Evolutionary conservation across 2,329 filamentous ascomycete genomes (phyloP), one percentile per base, ranked within the genome.

Genomic region (Colletotrichum trifolii): DNA sequence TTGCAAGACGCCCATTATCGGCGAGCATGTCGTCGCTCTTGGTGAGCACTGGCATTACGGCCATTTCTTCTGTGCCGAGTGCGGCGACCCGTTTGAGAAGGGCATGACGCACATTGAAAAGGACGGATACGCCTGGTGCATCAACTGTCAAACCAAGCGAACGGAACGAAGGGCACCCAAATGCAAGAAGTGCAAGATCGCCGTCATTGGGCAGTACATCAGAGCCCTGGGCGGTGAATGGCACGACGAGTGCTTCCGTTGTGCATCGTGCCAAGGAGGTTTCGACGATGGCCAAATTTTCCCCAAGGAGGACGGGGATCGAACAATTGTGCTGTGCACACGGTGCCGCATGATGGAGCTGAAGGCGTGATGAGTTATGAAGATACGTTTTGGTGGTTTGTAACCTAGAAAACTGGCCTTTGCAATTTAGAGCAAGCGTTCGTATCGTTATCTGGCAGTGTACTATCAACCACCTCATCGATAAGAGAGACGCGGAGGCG

Each of bases 21-120:
- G 94, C 46, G 94, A 98, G 78, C 93, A 98, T 70, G 90, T 97
- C 38, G 90, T 97, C 12, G 96, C 96, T 1, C 93, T 97, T 61
- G 96, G 96, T 1, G 88, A 90, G n/a, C 94, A 97, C 79, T 99
- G 93, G 92, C 96, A 99, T 77, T 92, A 92, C 57, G 96, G 96
- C 0, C 96, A 99, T 79, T 99, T 99, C 81, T 99, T 99, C 85
- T 99, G 96, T 75, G 96, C 96, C 46, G 94, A 99, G 83, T 99
- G 96, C 75, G 96, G 96, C 70, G 95, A 99, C 80, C 95, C 96
- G 0, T 99, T 99, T 75, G 93, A 85, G 69, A 83, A 84, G 52
- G 87, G 86, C 65, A 86, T 85, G 79, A 90, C 87, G 49, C 88
- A 90, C 72, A 89, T 99, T 60, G 96, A 99, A 76, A 97, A 97